Base-by-base conservation (phyloP, 305 asterid species). In the Fraxinus sp. region DNA sequence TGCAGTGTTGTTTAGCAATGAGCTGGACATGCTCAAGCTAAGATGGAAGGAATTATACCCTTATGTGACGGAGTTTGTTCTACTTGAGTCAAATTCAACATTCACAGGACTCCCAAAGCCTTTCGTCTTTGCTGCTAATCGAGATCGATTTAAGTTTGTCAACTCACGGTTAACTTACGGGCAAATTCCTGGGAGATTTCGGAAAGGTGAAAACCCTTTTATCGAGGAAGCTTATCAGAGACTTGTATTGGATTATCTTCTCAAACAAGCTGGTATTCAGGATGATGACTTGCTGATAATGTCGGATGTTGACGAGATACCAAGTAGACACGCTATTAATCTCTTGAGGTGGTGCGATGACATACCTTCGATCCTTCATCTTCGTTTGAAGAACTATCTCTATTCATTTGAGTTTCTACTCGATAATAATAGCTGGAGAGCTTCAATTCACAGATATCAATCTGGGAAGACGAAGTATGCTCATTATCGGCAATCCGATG, bases 241-340 rank as follows among this genome's bases (percentile, higher is more conserved):
- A 30, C 93, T 94, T 62, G 95, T 98, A 3, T 84, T 96, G 83
- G 99, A 94, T 79, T 92, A 89, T 86, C 97, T 96, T 79, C 92
- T 96, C 14, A 96, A 96, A 75, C 92, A 88, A 87, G 99, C 99
- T 0, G 99, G 99, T 0, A 96, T 96, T 87, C 94, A 96, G 32
- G 99, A 96, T 79, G 98, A 94, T 79, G 99, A 96, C 85, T 89
- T 96, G 86, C 79, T 96, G 52, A 92, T 95, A 66, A 95, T 95
- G 99, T 95, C 99, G 0, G 99, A 95, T 84, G 96, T 95, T 33
- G 99, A 96, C 59, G 99, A 95, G 88, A 95, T 95, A 73, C 99
- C 99, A 2, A 95, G 99, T 79, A 52, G 94, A 20, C 98, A 96
- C 81, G 94, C 99, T 0, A 94, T 96, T 71, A 88, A 96, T 88